phyloP scores from a whole-genome alignment of 768 basidiomycete genomes.

The Xerocomellus chrysenteron region DNA sequence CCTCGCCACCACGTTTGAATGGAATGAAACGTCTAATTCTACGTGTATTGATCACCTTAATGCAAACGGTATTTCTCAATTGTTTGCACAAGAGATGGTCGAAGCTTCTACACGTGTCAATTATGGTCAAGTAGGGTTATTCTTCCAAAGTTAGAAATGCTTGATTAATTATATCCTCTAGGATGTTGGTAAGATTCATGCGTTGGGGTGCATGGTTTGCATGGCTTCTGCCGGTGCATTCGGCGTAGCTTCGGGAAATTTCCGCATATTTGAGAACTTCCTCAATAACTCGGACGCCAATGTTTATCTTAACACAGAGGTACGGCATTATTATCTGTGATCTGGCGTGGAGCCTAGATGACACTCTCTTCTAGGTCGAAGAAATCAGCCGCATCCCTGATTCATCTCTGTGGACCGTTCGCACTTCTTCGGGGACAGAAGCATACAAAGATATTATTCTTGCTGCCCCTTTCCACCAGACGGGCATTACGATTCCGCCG shows the following conservation, averaged over 20 bases:
- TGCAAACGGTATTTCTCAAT: slow-evolving; percentile 50
- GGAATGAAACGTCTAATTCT: slow-evolving; percentile 47
- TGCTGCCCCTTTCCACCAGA: slow-evolving; percentile 80
- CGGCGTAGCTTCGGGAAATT: slow-evolving; percentile 77
- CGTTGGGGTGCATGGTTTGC: slow-evolving; percentile 66
- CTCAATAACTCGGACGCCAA: slow-evolving; percentile 66
- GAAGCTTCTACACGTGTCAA: slow-evolving; percentile 83
- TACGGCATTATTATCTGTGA: slow-evolving; percentile 26
- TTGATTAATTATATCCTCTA: slow-evolving; percentile 26
- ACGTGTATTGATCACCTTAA: slow-evolving; percentile 59
- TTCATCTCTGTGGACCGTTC: slow-evolving; percentile 52
- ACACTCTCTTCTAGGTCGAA: slow-evolving; percentile 42
- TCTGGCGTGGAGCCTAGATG: not conserved
- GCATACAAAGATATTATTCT: slow-evolving; percentile 77
- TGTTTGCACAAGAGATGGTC: slow-evolving; percentile 70
- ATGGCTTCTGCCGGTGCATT: slow-evolving; percentile 71
- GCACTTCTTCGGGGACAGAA: slow-evolving; percentile 44
- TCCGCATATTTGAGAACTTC: slow-evolving; percentile 81
- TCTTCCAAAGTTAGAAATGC: not conserved
- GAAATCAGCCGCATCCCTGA: slow-evolving; percentile 47
- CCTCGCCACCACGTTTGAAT: slow-evolving; percentile 53
- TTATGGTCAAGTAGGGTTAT: slow-evolving; percentile 63
- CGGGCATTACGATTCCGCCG: slow-evolving; percentile 53
- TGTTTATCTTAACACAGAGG: slow-evolving; percentile 68
- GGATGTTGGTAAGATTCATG: slow-evolving; percentile 73